Evolutionary conservation across 805 yeast genomes (phyloP).

Genomic region (Candida glaebosa): DNA sequence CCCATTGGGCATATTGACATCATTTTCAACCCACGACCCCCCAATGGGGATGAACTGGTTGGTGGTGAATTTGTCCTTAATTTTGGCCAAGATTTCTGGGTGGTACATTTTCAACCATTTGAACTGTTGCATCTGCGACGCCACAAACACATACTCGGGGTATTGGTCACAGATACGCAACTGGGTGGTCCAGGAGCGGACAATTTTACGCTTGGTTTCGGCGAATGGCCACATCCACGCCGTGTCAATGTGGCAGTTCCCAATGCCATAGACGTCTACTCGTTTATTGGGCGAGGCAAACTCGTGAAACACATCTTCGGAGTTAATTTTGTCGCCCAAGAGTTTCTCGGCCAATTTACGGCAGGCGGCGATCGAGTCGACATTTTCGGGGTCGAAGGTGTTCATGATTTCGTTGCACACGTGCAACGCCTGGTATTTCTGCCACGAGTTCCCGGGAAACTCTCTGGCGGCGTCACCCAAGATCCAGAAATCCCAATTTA

Average conservation of each 20-base stretch:
- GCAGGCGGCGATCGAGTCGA: slow-evolving; percentile 53
- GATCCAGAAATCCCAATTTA: slow-evolving; percentile 81
- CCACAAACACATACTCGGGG: slow-evolving; percentile 92
- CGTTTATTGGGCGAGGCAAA: slow-evolving; percentile 28
- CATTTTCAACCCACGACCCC: slow-evolving; percentile 98
- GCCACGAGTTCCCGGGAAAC: slow-evolving; percentile 70
- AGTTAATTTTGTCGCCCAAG: slow-evolving; percentile 65
- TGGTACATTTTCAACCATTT: slow-evolving; percentile 87
- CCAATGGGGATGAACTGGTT: slow-evolving; percentile 89
- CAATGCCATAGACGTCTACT: slow-evolving; percentile 76
- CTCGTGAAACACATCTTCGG: slow-evolving; percentile 54
- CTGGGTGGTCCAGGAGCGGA: slow-evolving; percentile 94
- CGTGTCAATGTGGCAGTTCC: slow-evolving; percentile 96
- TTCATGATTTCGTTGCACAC: slow-evolving; percentile 83
- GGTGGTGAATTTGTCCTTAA: slow-evolving; percentile 62
- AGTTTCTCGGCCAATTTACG: slow-evolving; percentile 60
- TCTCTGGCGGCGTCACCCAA: slow-evolving; percentile 91
- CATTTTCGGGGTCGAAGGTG: slow-evolving; percentile 70
- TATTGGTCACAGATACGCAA: slow-evolving; percentile 77
- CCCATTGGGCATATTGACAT: slow-evolving; percentile 93
- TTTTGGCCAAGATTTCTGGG: slow-evolving; percentile 67
- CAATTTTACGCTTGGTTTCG: slow-evolving; percentile 88
- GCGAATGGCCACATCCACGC: slow-evolving; percentile 99
- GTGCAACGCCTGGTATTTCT: slow-evolving; percentile 77
- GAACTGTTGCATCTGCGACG: slow-evolving; percentile 95